Percentiles rank a stretch among this genome's conserved stretches.
Evolutionary conservation across 495 filamentous ascomycete genomes (phyloP).

Genomic region (Oleoguttula mirabilis): DNA sequence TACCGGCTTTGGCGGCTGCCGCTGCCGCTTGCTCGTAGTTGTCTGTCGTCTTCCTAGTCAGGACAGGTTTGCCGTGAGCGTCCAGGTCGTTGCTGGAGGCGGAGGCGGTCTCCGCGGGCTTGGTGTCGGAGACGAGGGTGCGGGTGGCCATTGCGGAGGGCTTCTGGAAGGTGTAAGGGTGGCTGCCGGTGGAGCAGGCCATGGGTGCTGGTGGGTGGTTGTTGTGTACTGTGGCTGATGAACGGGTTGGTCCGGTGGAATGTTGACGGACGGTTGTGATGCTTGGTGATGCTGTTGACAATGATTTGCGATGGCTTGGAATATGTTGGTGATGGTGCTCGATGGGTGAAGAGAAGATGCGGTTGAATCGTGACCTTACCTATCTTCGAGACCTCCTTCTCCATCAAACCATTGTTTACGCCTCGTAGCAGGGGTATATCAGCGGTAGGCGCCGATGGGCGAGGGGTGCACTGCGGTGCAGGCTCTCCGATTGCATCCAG

Average conservation of each 20-base stretch:
- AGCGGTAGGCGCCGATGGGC: no score
- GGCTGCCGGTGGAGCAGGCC: constrained; percentile 2
- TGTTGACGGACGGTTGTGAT: not conserved
- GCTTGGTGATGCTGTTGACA: not conserved
- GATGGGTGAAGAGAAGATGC: no score
- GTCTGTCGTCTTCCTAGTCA: constrained; percentile 3
- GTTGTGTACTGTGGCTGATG: no score
- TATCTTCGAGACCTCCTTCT: no score
- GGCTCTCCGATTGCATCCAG: no score
- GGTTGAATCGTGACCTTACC: no score
- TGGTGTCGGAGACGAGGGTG: constrained; percentile 9
- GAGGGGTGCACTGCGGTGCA: no score
- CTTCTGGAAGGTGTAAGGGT: constrained; percentile 10
- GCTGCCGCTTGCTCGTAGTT: constrained; percentile 17
- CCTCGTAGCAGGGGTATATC: no score
- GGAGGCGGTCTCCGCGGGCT: not conserved
- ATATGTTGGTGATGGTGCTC: no score
- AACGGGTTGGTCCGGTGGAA: not conserved
- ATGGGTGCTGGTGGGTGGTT: no score
- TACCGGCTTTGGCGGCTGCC: constrained; percentile 1
- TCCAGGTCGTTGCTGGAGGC: not conserved
- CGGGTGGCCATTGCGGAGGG: constrained; percentile 12
- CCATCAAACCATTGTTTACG: no score
- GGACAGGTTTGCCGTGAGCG: not conserved
- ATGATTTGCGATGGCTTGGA: no score